Percentiles rank a stretch among this genome's conserved stretches.
phyloP scores from a whole-genome alignment of 148 eudicot species.

The Camellia lanceoleosa region DNA sequence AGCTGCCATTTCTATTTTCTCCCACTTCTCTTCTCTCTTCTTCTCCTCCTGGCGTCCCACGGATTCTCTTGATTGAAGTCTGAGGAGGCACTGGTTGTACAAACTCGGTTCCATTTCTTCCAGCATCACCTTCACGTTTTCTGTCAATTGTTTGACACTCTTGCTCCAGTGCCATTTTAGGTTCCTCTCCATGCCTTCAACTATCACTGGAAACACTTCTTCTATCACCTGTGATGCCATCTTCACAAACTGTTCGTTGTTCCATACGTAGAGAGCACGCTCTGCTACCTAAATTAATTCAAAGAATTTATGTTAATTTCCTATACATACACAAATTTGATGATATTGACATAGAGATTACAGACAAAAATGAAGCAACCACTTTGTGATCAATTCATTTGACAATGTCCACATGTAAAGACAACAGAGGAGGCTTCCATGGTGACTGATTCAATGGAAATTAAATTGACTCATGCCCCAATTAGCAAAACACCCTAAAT shows the following conservation, averaged over 20 bases:
- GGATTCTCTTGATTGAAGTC: constrained; percentile 21
- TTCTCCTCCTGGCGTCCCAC: constrained; percentile 22
- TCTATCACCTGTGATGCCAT: constrained; percentile 38
- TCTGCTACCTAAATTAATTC: constrained; percentile 39
- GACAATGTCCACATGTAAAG: background rate
- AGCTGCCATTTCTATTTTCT: constrained; percentile 32
- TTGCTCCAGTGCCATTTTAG: constrained; percentile 47
- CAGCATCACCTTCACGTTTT: constrained; percentile 43
- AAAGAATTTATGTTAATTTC: too few relatives aligned
- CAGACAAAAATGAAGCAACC: too few relatives aligned
- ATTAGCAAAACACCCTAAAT: too few relatives aligned
- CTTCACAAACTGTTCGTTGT: constrained; percentile 47
- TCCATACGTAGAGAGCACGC: constrained; percentile 47
- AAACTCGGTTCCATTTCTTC: constrained; percentile 35
- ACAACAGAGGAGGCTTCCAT: background rate
- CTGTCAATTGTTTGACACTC: constrained; percentile 38
- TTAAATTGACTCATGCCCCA: too few relatives aligned
- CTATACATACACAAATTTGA: too few relatives aligned
- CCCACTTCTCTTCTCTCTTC: constrained; percentile 38
- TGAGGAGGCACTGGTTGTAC: constrained; percentile 31
- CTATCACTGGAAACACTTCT: constrained; percentile 36
- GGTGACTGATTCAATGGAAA: background rate
- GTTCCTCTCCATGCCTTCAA: constrained; percentile 43
- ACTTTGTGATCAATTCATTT: background rate
- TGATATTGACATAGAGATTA: background rate